These are phyloP conservation scores for Helichrysum umbraculigerum DNA, from an alignment of 129 eudicot genomes.

Conservation along the genomic window DNA sequence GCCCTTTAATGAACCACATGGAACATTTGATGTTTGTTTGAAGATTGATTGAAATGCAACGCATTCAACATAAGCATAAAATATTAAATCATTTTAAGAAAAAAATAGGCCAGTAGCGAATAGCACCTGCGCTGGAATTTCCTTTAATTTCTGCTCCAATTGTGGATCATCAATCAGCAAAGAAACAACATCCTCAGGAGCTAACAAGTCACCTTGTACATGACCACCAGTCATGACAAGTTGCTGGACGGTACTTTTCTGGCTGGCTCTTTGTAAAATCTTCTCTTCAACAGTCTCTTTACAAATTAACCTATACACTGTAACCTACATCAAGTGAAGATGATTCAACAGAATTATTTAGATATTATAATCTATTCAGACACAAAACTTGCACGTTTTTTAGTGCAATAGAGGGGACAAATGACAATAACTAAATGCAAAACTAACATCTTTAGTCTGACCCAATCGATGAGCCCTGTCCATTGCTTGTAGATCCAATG, in stretches of 20 bases:
- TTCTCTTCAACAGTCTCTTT: constrained; percentile 96
- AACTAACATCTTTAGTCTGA: constrained; percentile 90
- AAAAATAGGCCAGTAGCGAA: not conserved
- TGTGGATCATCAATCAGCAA: constrained; percentile 86
- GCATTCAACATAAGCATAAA: not conserved
- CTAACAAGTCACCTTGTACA: constrained; percentile 91
- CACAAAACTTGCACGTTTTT: not conserved
- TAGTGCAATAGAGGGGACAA: not conserved
- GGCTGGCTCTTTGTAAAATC: constrained; percentile 90
- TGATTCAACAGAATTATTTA: not conserved
- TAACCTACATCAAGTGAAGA: constrained; percentile 49
- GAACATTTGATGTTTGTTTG: not conserved
- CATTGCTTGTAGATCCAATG: constrained; percentile 97
- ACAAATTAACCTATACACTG: constrained; percentile 80
- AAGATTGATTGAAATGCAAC: not conserved
- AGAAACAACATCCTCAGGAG: constrained; percentile 91
- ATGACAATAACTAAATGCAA: constrained; percentile 9
- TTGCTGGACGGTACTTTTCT: constrained; percentile 87
- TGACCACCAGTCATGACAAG: constrained; percentile 99
- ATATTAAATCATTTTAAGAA: not conserved
- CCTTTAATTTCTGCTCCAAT: constrained; percentile 76
- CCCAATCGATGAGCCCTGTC: constrained; percentile 96
- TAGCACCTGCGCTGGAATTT: constrained; percentile 58
- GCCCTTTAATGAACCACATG: not conserved
- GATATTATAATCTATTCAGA: not conserved